Percentiles rank a stretch among this genome's conserved stretches.
Evolutionary conservation across 1,284 basidiomycete genomes (phyloP).

Genomic region (Cutaneotrichosporon sp.): DNA sequence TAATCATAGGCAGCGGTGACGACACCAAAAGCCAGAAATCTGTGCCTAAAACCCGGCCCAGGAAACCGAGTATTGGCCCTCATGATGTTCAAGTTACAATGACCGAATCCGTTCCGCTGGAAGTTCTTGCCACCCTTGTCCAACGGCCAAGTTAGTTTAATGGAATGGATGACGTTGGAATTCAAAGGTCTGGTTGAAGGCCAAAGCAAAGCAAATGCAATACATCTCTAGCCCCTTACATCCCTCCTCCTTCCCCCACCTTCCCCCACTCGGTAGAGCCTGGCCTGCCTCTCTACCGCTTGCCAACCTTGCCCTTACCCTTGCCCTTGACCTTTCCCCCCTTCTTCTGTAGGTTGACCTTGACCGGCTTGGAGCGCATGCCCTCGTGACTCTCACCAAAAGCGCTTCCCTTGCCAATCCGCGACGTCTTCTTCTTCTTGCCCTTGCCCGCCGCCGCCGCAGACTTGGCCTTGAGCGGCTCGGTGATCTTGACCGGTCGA

Average conservation of each 20-base stretch:
- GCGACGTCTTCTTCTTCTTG: slow-evolving; percentile 15
- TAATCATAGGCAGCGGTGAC: too few relatives aligned
- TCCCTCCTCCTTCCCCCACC: too few relatives aligned
- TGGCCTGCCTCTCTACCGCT: background rate
- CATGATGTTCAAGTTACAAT: too few relatives aligned
- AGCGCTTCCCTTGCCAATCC: slow-evolving; percentile 30
- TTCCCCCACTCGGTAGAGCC: too few relatives aligned
- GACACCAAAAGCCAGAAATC: too few relatives aligned
- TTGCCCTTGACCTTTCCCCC: slow-evolving; percentile 39
- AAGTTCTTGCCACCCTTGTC: too few relatives aligned
- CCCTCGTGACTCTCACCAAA: slow-evolving; percentile 44
- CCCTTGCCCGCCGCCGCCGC: slow-evolving; percentile 20
- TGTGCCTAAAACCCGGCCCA: too few relatives aligned
- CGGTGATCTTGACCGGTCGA: slow-evolving; percentile 60
- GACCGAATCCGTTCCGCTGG: too few relatives aligned
- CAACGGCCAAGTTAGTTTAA: too few relatives aligned
- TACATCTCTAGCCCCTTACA: background rate
- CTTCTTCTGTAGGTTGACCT: slow-evolving; percentile 46
- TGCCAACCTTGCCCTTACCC: slow-evolving; percentile 22
- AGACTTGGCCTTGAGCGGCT: slow-evolving; percentile 27
- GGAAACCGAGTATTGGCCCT: too few relatives aligned
- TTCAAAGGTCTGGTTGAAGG: too few relatives aligned
- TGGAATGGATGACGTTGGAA: background rate
- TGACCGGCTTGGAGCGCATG: slow-evolving; percentile 46
- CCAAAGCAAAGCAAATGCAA: too few relatives aligned